phyloP scores from a whole-genome alignment of 164 flowering plant species.

The Kalanchoe fedtschenkoi region DNA sequence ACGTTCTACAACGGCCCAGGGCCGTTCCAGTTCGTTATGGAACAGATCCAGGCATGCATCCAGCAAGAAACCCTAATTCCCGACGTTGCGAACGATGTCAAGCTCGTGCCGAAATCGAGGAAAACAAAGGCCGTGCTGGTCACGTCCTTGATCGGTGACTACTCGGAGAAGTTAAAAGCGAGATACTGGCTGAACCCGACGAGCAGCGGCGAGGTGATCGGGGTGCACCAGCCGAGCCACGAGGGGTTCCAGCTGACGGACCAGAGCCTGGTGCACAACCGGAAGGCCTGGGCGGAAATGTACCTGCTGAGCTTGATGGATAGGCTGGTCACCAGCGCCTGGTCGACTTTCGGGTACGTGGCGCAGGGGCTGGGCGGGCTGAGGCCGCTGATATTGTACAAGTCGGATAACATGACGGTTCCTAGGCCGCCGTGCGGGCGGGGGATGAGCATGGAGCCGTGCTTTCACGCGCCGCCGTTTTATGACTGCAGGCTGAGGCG shows the following conservation, averaged over 20 bases:
- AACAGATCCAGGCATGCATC: constrained; percentile 58
- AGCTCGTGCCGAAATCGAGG: constrained; percentile 8
- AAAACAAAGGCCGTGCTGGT: constrained; percentile 46
- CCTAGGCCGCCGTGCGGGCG: constrained; percentile 64
- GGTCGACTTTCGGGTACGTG: constrained; percentile 91
- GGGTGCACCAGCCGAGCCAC: constrained; percentile 75
- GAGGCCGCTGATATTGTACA: constrained; percentile 73
- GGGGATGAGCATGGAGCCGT: constrained; percentile 81
- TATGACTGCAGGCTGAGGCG: constrained; percentile 60
- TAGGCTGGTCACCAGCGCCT: constrained; percentile 51
- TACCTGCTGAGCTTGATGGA: constrained; percentile 67
- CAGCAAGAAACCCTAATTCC: constrained; percentile 50
- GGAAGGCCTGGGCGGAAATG: constrained; percentile 88
- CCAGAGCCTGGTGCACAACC: constrained; percentile 43
- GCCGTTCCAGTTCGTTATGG: constrained; percentile 46
- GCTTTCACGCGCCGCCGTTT: constrained; percentile 79
- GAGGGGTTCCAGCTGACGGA: constrained; percentile 54
- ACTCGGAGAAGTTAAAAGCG: constrained; percentile 43
- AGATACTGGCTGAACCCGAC: constrained; percentile 67
- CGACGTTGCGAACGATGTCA: constrained; percentile 16
- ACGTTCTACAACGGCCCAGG: constrained; percentile 39
- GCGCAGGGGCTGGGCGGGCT: constrained; percentile 87
- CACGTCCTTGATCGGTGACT: constrained; percentile 51
- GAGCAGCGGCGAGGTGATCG: constrained; percentile 47
- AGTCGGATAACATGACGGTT: constrained; percentile 45